Conservation (phyloP, 1,284 basidiomycete genomes). For the Ceratobasidium sp. region DNA sequence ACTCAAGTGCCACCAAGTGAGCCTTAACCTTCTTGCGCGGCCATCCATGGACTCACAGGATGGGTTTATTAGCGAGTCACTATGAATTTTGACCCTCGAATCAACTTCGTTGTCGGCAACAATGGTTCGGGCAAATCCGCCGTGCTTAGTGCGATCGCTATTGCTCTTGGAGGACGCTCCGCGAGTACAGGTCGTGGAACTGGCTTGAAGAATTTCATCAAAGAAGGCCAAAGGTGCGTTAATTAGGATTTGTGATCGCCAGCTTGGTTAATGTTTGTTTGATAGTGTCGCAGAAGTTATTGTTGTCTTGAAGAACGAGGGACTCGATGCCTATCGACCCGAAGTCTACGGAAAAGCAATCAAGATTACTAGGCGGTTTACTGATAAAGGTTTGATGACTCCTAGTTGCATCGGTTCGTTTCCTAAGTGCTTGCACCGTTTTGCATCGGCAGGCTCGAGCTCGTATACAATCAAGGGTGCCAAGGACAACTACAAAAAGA, state of each 20-base stretch:
- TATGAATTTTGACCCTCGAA: constrained; percentile 87
- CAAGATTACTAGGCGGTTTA: constrained; percentile 85
- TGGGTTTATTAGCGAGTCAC: constrained; percentile 67
- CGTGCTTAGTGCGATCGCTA: constrained; percentile 91
- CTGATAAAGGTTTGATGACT: constrained; percentile 25
- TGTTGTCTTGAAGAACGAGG: constrained; percentile 87
- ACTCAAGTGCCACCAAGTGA: constrained; percentile 75
- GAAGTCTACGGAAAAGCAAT: constrained; percentile 88
- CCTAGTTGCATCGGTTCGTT: background rate
- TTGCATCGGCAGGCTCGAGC: constrained; percentile 69
- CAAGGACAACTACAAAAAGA: constrained; percentile 74
- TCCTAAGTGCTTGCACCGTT: background rate
- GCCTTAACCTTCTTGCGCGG: background rate
- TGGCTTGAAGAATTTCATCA: constrained; percentile 90
- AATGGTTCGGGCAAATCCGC: constrained; percentile 89
- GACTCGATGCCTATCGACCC: constrained; percentile 87
- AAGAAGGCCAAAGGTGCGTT: constrained; percentile 81
- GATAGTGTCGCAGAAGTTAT: constrained; percentile 80
- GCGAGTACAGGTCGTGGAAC: constrained; percentile 87
- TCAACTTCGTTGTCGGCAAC: constrained; percentile 96
- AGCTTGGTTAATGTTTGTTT: constrained; percentile 3
- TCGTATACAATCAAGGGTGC: constrained; percentile 91
- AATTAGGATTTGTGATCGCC: background rate
- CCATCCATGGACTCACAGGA: background rate
- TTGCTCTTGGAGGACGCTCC: constrained; percentile 95